Conservation (phyloP, 164 flowering plant species). For the Sedum album region DNA sequence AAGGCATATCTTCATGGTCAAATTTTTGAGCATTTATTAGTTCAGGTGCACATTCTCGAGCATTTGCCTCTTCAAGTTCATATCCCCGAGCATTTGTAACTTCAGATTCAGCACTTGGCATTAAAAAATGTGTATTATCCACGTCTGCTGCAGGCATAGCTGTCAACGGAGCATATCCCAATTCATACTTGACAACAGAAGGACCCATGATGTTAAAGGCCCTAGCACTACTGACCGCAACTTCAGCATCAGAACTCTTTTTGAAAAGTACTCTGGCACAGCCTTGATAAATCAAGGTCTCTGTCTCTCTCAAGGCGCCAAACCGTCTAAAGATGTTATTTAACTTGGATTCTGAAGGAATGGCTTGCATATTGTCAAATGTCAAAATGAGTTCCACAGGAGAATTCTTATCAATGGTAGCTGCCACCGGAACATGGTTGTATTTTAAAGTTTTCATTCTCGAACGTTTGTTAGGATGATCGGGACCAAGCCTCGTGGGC, state of each 20-base stretch:
- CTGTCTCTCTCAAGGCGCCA: constrained; percentile 63
- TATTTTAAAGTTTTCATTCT: constrained; percentile 28
- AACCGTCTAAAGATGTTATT: constrained; percentile 60
- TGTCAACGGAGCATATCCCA: constrained; percentile 33
- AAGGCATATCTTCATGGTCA: too few relatives aligned
- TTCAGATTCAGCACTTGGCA: not conserved
- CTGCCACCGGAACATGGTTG: constrained; percentile 17
- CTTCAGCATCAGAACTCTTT: constrained; percentile 68
- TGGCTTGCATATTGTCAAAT: constrained; percentile 41
- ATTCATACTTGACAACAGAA: constrained; percentile 54
- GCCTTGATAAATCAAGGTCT: constrained; percentile 51
- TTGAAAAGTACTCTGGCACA: constrained; percentile 73
- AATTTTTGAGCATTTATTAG: too few relatives aligned
- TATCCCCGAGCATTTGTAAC: not conserved
- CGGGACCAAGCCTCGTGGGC: too few relatives aligned
- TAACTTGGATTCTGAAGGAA: constrained; percentile 58
- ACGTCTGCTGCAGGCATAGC: constrained; percentile 13
- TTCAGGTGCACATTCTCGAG: too few relatives aligned
- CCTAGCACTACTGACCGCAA: constrained; percentile 80
- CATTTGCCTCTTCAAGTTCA: too few relatives aligned
- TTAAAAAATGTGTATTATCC: not conserved
- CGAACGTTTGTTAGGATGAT: constrained; percentile 9
- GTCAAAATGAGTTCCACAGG: constrained; percentile 59
- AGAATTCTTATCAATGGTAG: constrained; percentile 21
- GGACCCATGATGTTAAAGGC: too few relatives aligned